Evolutionary conservation across 345 rosid species (phyloP), one percentile per base, ranked within the genome.

Genomic region (Salix koriyanagi): DNA sequence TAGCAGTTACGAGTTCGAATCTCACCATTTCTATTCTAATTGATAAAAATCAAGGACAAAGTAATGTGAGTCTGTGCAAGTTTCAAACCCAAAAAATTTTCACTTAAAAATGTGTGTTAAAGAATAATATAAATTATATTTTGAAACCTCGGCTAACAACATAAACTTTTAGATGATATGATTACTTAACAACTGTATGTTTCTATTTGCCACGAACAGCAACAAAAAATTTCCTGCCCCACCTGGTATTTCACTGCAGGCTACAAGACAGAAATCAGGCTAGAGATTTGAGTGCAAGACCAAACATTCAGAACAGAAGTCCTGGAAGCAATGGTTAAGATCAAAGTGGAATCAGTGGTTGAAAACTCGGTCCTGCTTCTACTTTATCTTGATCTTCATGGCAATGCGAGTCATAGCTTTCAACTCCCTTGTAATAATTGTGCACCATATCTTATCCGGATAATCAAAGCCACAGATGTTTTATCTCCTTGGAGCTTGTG

Each of bases 381-480:
- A 46, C 50, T 46, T 4, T 46, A 46, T 46, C 50, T 46, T 46
- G 18, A 46, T 11, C 50, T 4, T 11, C 50, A 3, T 12, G 50
- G 18, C 50, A 46, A 46, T 14, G 15, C 50, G 16, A 46, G 6
- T 46, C 50, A 46, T 46, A 46, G 16, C 50, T 46, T 46, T 46
- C 50, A 46, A 46, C 18, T 15, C 50, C 4, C 15, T 46, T 46
- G 5, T 12, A 46, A 46, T 46, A 46, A 46, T 46, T 10, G 25
- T 23, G 28, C 64, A 58, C 10, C 64, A 4, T 10, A 66, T 77
- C 80, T 77, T 77, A 66, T 65, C 76, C 66, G 37, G 28, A 50
- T 15, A 36, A 65, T 77, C 34, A 32, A 72, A 69, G 56, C 80
- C 80, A 52, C 76, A 28, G 58, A 65, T 64, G 46, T 65, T 65